These are phyloP conservation scores for Cladosporium cucumerinum DNA, from an alignment of 2,329 filamentous ascomycete genomes.

Conservation along the genomic window DNA sequence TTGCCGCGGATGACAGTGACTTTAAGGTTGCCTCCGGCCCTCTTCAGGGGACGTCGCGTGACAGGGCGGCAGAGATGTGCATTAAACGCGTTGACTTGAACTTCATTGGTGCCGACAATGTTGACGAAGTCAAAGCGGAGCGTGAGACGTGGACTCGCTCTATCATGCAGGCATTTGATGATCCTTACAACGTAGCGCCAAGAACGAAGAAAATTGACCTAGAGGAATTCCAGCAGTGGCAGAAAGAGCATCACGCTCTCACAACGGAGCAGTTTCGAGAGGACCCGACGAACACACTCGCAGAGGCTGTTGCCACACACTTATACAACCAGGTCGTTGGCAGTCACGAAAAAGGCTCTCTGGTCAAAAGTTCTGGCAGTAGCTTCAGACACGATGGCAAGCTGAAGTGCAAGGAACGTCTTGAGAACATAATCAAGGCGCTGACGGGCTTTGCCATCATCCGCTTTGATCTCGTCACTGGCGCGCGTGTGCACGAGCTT, in stretches of 20 bases:
- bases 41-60: not conserved
- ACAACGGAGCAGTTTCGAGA: not conserved
- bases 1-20: not conserved
- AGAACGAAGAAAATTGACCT: not conserved
- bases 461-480: not conserved
- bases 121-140: not conserved
- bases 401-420: not conserved
- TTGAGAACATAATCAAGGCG: not conserved
- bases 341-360: not conserved
- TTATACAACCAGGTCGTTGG: not conserved
- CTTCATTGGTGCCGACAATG: not conserved
- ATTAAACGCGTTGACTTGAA: not conserved
- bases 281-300: not conserved
- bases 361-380: not conserved
- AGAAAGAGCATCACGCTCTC: not conserved
- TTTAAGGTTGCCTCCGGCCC: not conserved
- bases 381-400: not conserved
- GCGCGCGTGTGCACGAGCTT: not conserved
- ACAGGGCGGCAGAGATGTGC: not conserved
- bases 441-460: not conserved
- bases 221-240: not conserved
- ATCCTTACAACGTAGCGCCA: not conserved
- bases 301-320: not conserved
- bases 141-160: not conserved
- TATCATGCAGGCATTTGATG: not conserved